Evolutionary conservation across 148 eudicot species (phyloP), one percentile per base, ranked within the genome.

Genomic region (Pharnaceum exiguum): DNA sequence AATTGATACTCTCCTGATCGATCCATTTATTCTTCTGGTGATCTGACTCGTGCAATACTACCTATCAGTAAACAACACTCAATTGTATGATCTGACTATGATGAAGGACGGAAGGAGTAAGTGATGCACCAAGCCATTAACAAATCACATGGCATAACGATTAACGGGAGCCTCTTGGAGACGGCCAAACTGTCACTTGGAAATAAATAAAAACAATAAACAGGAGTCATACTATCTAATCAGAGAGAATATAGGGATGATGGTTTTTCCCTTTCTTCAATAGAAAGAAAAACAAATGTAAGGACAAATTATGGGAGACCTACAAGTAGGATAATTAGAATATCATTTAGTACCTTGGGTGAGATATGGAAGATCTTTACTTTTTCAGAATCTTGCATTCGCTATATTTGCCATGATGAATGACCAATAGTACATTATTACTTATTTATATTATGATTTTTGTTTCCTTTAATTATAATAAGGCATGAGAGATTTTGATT

Each of bases 361-460:
- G 33, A 54, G 45, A 64, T 54, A 46, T 44, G 31, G 44, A 18
- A 53, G 46, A 54, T 53, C 52, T 43, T 30, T 31, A 63, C 59
- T 53, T 63, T 52, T 64, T 30, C 32, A 64, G 60, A 45, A 64
- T 54, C 68, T 54, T 2, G 15, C 10, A 1, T 13, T 10, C 19
- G 17, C 10, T 44, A 47, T 5, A 17, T 62, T 32, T 17, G 22
- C 17, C 37, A 64, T 43, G 24, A 63, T 44, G 35, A 15, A 53
- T 53, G 22, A 30, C 43, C 39, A 21, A 59, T 30, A 51, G 39
- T 52, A 59, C 46, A 23, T 57, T 16, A 17, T 19, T 29, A 45
- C 7, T 5, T 12, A 24, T 45, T 12, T 45, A 5, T 16, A 4
- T 45, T 16, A 16, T n/a, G n/a, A 5, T 45, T 16, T 45, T 45